Evolutionary conservation across 2,329 filamentous ascomycete species (phyloP).

Genomic region (Cladosporium halotolerans): DNA sequence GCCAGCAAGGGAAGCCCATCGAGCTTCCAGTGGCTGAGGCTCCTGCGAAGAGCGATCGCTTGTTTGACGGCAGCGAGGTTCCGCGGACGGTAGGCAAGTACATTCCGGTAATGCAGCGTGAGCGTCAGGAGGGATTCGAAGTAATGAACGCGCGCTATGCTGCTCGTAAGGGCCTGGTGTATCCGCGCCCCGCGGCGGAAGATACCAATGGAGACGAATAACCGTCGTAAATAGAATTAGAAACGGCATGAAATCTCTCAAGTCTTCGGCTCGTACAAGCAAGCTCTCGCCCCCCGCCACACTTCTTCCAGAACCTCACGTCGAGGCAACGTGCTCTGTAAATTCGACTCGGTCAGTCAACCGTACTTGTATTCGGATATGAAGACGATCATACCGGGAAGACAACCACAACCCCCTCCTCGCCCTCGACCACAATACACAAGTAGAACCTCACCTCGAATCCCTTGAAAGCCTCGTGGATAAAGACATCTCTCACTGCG

Average conservation of each 20-base stretch:
- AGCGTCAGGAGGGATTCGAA: constrained; percentile 52
- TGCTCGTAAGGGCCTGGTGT: constrained; percentile 41
- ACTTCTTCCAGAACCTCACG: constrained; percentile 75
- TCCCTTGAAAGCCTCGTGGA: constrained; percentile 90
- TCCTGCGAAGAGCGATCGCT: constrained; percentile 35
- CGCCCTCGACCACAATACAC: constrained; percentile 81
- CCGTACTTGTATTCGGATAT: neutral
- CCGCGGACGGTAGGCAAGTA: constrained; percentile 53
- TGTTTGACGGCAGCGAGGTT: constrained; percentile 55
- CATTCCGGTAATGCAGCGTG: constrained; percentile 49
- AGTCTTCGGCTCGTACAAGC: constrained; percentile 65
- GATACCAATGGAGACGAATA: constrained; percentile 15
- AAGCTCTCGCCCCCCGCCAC: constrained; percentile 78
- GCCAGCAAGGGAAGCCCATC: constrained; percentile 32
- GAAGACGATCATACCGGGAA: constrained; percentile 58
- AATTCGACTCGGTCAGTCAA: neutral
- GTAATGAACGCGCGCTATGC: constrained; percentile 57
- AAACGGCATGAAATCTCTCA: constrained; percentile 22
- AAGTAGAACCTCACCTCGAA: constrained; percentile 89
- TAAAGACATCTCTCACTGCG: constrained; percentile 85
- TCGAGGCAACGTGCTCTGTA: constrained; percentile 61
- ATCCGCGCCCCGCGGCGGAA: constrained; percentile 7
- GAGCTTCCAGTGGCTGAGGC: constrained; percentile 11
- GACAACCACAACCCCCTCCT: constrained; percentile 86
- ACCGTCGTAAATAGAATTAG: neutral